phyloP scores from a whole-genome alignment of 148 eudicot genomes.

The Polygonum maritimum region DNA sequence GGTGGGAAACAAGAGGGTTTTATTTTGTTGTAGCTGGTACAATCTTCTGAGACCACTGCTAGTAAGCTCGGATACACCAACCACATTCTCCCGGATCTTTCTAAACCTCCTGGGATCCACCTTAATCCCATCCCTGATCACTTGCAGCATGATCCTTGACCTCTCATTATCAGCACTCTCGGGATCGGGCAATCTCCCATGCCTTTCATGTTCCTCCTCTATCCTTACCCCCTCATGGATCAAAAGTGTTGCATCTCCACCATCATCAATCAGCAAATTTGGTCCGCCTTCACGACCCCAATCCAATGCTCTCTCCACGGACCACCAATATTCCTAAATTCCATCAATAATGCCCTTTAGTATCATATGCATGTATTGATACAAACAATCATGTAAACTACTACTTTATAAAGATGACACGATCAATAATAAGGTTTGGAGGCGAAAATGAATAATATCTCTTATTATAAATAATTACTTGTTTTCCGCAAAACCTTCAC shows the following conservation, averaged over 20 bases:
- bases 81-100: slow-evolving; percentile 67
- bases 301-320: slow-evolving; percentile 23
- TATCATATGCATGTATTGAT: too few relatives aligned
- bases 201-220: slow-evolving; percentile 60
- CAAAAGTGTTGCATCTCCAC: slow-evolving; percentile 77
- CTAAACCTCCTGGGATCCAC: slow-evolving; percentile 30
- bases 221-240: slow-evolving; percentile 97
- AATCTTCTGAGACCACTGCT: slow-evolving; percentile 96
- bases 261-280: slow-evolving; percentile 82
- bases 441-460: too few relatives aligned
- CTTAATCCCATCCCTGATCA: slow-evolving; percentile 45
- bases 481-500: too few relatives aligned
- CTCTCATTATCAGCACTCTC: slow-evolving; percentile 54
- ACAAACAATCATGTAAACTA: too few relatives aligned
- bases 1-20: slow-evolving; percentile 78
- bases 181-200: slow-evolving; percentile 61
- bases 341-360: slow-evolving; percentile 24
- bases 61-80: slow-evolving; percentile 91
- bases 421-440: too few relatives aligned
- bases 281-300: slow-evolving; percentile 88
- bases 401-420: too few relatives aligned
- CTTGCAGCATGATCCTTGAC: slow-evolving; percentile 65
- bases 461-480: too few relatives aligned
- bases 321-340: slow-evolving; percentile 29
- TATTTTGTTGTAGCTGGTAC: slow-evolving; percentile 71